Base-by-base conservation (phyloP, 2,329 filamentous ascomycete genomes). In the Karstenula rhodostoma region DNA sequence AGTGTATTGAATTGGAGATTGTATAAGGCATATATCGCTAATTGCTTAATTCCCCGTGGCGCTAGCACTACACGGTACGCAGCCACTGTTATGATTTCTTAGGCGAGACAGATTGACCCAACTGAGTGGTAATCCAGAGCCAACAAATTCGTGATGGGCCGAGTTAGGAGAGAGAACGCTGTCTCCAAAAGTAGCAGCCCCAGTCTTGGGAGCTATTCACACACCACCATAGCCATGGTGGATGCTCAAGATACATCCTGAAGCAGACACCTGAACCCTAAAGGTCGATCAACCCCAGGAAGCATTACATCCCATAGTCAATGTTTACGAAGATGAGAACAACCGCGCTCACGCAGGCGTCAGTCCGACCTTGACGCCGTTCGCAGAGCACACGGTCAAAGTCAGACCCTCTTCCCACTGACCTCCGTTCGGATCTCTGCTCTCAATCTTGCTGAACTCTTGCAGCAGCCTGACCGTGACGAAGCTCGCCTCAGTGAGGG, bases 401-500 rank as follows among this genome's bases (percentile, higher is more conserved):
- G 70, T 74, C 58, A 77, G 51, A 0, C 62, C 49, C 58, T 77
- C 75, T 29, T 56, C 29, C 75, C 75, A 77, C 12, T 61, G 59
- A 4, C 61, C 72, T 8, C 62, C 62, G 29, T 58, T 60, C 33
- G 60, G 33, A 59, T 75, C 73, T 37, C 73, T 65, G 27, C 65
- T 68, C 60, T 77, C 75, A 44, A 76, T 62, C 37, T 55, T 55
- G 40, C 57, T 60, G 62, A 77, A 77, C 59, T 72, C 67, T 56
- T 77, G 74, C 44, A 73, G 66, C 27, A 77, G 32, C 22, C 75
- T 62, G 4, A 69, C 69, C 4, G 72, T 73, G 23, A 77, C 72
- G 52, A 74, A 77, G 43, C 71, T 61, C 6, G 75, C 75, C 54
- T 77, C 75, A 1, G 73, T 75, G 6, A 76, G 62, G 27, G 74